These are phyloP conservation scores for Sporothrix variecibatus DNA, from an alignment of 2,329 filamentous ascomycete species.

Conservation along the genomic window DNA sequence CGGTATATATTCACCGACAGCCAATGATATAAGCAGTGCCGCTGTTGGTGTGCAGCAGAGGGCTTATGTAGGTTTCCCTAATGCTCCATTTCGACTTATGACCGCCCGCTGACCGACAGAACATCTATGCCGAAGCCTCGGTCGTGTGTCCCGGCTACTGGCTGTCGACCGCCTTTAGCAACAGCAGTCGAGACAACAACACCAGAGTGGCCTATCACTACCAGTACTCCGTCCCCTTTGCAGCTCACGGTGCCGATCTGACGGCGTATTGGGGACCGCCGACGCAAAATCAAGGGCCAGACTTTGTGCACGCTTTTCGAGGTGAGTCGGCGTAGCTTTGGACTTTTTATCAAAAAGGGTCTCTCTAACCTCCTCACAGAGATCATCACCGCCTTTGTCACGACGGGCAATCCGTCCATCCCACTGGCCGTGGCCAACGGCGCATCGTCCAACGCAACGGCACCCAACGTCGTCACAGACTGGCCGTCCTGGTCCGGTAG, in stretches of 20 bases:
- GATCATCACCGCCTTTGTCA: constrained; percentile 41
- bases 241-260: constrained; percentile 41
- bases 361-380: not conserved
- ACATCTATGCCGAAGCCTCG: constrained; percentile 54
- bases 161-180: constrained; percentile 48
- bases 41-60: constrained; percentile 53
- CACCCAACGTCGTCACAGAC: not conserved
- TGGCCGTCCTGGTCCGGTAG: not conserved
- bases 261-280: constrained; percentile 38
- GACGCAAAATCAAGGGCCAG: constrained; percentile 32
- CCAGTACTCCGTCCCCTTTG: constrained; percentile 45
- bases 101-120: constrained; percentile 28
- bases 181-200: constrained; percentile 26
- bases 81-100: not conserved
- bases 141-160: constrained; percentile 59
- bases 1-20: constrained; percentile 35
- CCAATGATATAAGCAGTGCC: constrained; percentile 35
- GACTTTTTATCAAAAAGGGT: no score
- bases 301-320: constrained; percentile 32
- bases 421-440: not conserved
- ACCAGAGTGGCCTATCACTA: constrained; percentile 44
- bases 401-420: constrained; percentile 38
- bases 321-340: constrained; percentile 15
- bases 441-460: not conserved
- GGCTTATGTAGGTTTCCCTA: constrained; percentile 36